phyloP scores from a whole-genome alignment of 192 early-diverging fungal genomes.

The Linderina pennispora region DNA sequence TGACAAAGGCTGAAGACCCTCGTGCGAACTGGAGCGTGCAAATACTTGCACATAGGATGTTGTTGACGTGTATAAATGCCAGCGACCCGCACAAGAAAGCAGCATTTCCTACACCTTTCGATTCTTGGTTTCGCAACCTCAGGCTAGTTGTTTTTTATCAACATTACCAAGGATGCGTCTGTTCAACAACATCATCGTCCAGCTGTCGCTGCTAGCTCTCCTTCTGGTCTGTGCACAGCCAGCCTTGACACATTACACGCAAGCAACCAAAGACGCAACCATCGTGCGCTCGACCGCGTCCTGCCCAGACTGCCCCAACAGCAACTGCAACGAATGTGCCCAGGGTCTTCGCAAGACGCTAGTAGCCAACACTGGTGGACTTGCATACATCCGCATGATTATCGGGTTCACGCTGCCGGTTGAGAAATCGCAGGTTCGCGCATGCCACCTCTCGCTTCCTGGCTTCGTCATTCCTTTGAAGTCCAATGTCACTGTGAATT shows the following conservation, averaged over 20 bases:
- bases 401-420: slow-evolving; percentile 35
- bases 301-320: slow-evolving; percentile 35
- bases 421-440: slow-evolving; percentile 7
- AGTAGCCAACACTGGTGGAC: slow-evolving; percentile 26
- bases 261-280: slow-evolving; percentile 43
- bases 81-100: too few relatives aligned
- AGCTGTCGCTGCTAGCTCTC: background rate
- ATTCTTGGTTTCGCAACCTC: too few relatives aligned
- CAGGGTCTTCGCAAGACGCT: slow-evolving; percentile 24
- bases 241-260: background rate
- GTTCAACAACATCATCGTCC: slow-evolving; percentile 2
- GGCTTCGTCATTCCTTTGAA: slow-evolving; percentile 20
- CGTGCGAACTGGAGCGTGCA: too few relatives aligned
- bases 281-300: slow-evolving; percentile 34
- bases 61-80: too few relatives aligned
- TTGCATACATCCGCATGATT: slow-evolving; percentile 17
- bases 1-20: too few relatives aligned
- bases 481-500: slow-evolving; percentile 8
- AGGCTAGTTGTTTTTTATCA: too few relatives aligned
- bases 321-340: slow-evolving; percentile 44
- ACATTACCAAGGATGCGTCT: too few relatives aligned
- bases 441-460: slow-evolving; percentile 33
- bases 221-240: background rate
- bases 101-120: too few relatives aligned
- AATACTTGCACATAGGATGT: too few relatives aligned